A percentile compares a stretch with the other conserved stretches of the same genome.
Conservation (phyloP, 2,329 filamentous ascomycete species). For the Penicillium sp. region DNA sequence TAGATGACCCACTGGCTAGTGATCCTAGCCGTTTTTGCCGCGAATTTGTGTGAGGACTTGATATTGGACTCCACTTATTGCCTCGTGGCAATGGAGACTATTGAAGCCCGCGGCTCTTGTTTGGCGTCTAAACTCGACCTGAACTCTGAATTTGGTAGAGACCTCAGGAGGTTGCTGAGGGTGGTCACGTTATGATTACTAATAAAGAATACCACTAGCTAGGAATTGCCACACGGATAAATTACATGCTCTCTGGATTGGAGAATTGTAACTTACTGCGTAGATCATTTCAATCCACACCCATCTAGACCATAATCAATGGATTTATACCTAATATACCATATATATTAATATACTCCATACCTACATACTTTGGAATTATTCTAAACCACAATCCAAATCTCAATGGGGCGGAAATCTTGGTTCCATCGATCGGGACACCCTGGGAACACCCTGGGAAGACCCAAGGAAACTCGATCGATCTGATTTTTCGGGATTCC, state of each 20-base stretch:
- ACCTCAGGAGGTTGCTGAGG: too few relatives aligned
- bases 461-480: constrained; percentile 14
- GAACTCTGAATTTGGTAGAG: neutral
- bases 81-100: constrained; percentile 15
- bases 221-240: too few relatives aligned
- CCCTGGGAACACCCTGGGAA: constrained; percentile 7
- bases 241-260: neutral
- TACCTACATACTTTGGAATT: neutral
- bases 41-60: neutral
- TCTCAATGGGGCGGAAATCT: neutral
- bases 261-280: neutral
- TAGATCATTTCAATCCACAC: neutral
- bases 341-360: neutral
- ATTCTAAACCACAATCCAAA: neutral
- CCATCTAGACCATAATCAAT: neutral
- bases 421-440: neutral
- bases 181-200: neutral
- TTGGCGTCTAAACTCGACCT: neutral
- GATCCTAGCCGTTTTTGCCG: constrained; percentile 26
- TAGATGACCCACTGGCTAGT: constrained; percentile 28
- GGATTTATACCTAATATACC: neutral
- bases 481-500: constrained; percentile 20
- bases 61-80: neutral
- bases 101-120: neutral
- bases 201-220: neutral